Conservation (phyloP, 2,329 filamentous ascomycete genomes). For the Colletotrichum falcatum region DNA sequence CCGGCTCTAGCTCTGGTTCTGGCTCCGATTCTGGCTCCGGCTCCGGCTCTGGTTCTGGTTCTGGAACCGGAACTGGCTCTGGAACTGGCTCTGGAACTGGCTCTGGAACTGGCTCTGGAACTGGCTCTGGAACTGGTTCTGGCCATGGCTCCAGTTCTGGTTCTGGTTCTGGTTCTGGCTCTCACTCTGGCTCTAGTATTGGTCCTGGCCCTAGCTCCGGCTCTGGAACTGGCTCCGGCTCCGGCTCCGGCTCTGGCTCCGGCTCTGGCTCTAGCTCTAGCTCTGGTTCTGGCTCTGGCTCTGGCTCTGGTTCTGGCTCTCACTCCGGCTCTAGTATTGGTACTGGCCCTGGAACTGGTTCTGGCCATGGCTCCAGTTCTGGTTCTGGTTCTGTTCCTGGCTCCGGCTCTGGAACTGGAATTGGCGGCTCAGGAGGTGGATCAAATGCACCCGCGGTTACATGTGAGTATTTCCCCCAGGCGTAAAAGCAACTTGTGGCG, state of each 20-base stretch:
- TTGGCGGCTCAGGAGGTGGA: neutral
- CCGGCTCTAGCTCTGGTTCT: neutral
- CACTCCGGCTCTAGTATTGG: neutral
- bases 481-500: too few species aligned
- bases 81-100: neutral
- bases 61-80: neutral
- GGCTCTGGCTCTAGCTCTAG: neutral
- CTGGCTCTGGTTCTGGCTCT: neutral
- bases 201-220: neutral
- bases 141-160: too few species aligned
- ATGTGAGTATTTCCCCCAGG: neutral
- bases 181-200: neutral
- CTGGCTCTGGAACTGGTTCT: neutral
- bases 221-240: neutral
- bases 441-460: neutral
- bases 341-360: too few species aligned
- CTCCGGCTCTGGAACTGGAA: neutral
- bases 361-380: too few species aligned
- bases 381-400: neutral
- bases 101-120: neutral
- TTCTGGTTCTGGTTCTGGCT: neutral
- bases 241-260: neutral
- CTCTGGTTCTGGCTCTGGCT: neutral
- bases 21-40: neutral
- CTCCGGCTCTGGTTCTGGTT: neutral